phyloP scores from a whole-genome alignment of 805 yeast species.

The Jamesozyma piceae region DNA sequence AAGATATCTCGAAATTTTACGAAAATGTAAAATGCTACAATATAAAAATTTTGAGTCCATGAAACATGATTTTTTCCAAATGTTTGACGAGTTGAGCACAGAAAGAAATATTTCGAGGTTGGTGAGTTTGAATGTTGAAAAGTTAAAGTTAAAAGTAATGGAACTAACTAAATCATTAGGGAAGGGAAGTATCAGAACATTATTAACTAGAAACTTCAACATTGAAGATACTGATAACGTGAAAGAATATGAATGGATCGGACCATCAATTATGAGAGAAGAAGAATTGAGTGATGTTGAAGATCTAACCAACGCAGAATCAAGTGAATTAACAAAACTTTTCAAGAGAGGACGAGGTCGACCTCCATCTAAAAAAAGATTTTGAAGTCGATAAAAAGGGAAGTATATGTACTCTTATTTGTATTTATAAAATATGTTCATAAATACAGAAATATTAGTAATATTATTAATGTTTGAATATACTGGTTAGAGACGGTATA shows the following conservation, averaged over 20 bases:
- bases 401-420: too few relatives aligned
- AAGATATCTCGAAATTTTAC: constrained; percentile 11
- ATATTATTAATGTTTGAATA: too few relatives aligned
- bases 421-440: too few relatives aligned
- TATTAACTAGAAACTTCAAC: constrained; percentile 22
- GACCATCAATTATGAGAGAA: constrained; percentile 22
- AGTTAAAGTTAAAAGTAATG: constrained; percentile 7
- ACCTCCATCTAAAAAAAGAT: not conserved
- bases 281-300: constrained; percentile 29
- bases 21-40: constrained; percentile 10
- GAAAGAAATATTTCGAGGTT: constrained; percentile 10
- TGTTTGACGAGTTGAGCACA: constrained; percentile 10
- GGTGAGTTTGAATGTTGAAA: constrained; percentile 9
- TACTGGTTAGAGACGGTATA: too few relatives aligned
- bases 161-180: constrained; percentile 6
- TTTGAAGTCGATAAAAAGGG: not conserved
- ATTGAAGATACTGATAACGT: constrained; percentile 19
- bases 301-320: constrained; percentile 7
- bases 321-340: not conserved
- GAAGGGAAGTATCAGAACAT: constrained; percentile 6
- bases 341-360: constrained; percentile 1
- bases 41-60: constrained; percentile 6
- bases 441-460: too few relatives aligned
- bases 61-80: constrained; percentile 7
- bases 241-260: constrained; percentile 24